phyloP scores from a whole-genome alignment of 1,139 yeast species.

The Petasospora rhodanensis region DNA sequence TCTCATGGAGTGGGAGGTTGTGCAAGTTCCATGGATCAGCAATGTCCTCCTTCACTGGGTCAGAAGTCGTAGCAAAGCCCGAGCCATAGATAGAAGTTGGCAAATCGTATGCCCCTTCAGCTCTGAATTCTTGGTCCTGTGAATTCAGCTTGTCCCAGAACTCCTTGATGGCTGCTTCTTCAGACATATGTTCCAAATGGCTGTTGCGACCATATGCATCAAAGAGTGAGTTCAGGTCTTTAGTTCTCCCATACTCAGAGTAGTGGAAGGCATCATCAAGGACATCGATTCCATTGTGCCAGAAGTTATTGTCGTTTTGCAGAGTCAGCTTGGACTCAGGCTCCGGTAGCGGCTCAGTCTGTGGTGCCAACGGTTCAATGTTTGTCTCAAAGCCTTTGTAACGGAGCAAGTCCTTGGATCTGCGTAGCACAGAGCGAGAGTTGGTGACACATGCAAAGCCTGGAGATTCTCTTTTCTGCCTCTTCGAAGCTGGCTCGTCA shows the following conservation, averaged over 20 bases:
- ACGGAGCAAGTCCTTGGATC: constrained; percentile 42
- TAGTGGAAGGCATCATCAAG: constrained; percentile 37
- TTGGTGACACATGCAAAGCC: constrained; percentile 38
- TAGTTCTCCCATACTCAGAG: constrained; percentile 34
- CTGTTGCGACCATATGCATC: constrained; percentile 38
- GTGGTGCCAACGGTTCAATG: constrained; percentile 33
- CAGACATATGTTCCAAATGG: constrained; percentile 12
- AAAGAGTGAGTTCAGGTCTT: constrained; percentile 47
- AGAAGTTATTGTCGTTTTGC: constrained; percentile 30
- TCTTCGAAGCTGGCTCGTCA: neutral
- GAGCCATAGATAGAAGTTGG: constrained; percentile 43
- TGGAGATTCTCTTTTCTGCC: no score
- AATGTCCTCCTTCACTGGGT: constrained; percentile 20
- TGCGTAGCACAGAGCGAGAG: constrained; percentile 40
- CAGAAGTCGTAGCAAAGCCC: constrained; percentile 38
- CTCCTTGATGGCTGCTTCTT: constrained; percentile 5
- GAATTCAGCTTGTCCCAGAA: constrained; percentile 45
- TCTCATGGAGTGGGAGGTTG: constrained; percentile 54
- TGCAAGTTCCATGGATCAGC: constrained; percentile 67
- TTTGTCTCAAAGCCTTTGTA: constrained; percentile 48
- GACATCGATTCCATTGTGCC: constrained; percentile 33
- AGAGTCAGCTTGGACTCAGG: neutral
- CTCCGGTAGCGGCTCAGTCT: constrained; percentile 22
- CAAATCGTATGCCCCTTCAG: constrained; percentile 47
- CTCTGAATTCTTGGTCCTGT: constrained; percentile 36